Conservation (phyloP, 257 asterid genomes). For the Rauvolfia tetraphylla region DNA sequence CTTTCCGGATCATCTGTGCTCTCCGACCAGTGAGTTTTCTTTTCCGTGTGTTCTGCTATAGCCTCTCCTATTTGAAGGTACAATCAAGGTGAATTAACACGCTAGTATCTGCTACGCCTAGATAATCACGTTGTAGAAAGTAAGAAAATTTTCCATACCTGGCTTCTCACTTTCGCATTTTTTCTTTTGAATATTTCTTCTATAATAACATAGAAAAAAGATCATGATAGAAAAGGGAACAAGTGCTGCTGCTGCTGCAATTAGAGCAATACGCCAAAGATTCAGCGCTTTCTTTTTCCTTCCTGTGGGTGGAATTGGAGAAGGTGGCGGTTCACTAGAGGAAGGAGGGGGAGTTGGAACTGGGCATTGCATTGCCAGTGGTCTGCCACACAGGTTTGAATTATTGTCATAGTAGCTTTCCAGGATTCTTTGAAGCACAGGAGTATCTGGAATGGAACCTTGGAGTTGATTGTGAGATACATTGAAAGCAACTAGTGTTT, state of each 20-base stretch:
- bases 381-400: constrained; percentile 46
- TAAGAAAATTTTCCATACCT: constrained; percentile 28
- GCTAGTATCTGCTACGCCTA: too few relatives aligned
- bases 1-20: constrained; percentile 45
- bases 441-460: constrained; percentile 52
- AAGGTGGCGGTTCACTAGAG: constrained; percentile 20
- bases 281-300: constrained; percentile 15
- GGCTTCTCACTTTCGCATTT: constrained; percentile 17
- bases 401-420: constrained; percentile 40
- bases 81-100: too few relatives aligned
- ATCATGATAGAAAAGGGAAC: constrained; percentile 30
- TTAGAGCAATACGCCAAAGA: constrained; percentile 47
- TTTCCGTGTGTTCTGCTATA: constrained; percentile 22
- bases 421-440: constrained; percentile 37
- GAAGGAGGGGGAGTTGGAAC: constrained; percentile 28
- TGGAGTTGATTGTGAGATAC: constrained; percentile 47
- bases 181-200: constrained; percentile 22
- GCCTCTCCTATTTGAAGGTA: constrained; percentile 22
- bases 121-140: too few relatives aligned
- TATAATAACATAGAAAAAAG: constrained; percentile 29
- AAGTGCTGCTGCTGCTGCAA: constrained; percentile 42
- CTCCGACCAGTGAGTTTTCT: constrained; percentile 33
- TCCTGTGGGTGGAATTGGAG: constrained; percentile 20
- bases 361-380: constrained; percentile 40
- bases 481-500: constrained; percentile 37